These are phyloP conservation scores for Chytriomyces confervae DNA, from an alignment of 192 early-diverging fungal species.

Conservation along the genomic window DNA sequence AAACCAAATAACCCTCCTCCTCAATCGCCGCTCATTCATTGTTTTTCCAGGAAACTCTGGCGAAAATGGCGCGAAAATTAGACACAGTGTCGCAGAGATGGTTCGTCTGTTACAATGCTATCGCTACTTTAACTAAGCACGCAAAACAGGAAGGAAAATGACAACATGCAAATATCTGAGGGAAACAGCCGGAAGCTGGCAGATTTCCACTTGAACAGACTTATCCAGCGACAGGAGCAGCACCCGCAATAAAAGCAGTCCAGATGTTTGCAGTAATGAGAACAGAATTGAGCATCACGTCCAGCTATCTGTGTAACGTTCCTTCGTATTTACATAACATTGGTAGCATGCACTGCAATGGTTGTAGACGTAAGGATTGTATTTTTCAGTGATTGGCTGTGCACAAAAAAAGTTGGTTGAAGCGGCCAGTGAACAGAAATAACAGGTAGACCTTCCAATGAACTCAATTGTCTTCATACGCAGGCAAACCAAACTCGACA, in stretches of 20 bases:
- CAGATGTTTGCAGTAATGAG: not conserved
- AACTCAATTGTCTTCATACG: not conserved
- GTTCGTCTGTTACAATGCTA: not conserved
- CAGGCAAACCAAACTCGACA: conserved; percentile 49
- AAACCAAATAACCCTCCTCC: not conserved
- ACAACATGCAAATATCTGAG: conserved; percentile 57
- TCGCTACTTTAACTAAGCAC: not conserved
- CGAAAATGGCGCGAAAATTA: conserved; percentile 61
- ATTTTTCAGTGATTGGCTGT: too few species aligned
- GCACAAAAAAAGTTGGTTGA: too few species aligned
- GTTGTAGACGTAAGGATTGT: too few species aligned
- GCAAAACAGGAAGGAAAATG: conserved; percentile 53
- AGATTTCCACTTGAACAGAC: conserved; percentile 54
- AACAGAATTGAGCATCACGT: conserved; percentile 18
- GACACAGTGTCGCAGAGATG: conserved; percentile 56
- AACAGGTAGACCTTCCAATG: too few species aligned
- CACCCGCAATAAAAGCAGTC: conserved; percentile 2
- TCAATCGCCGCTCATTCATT: not conserved
- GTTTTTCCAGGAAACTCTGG: conserved; percentile 58
- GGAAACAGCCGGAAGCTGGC: conserved; percentile 51
- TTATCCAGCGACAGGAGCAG: conserved; percentile 34
- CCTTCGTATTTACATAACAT: too few species aligned
- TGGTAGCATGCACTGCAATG: too few species aligned
- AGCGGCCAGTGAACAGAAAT: too few species aligned
- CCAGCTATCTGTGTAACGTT: too few species aligned